A percentile compares a stretch with the other conserved stretches of the same genome.
These are phyloP conservation scores for Millerago galiae DNA, from an alignment of 805 yeast genomes.

Conservation along the genomic window DNA sequence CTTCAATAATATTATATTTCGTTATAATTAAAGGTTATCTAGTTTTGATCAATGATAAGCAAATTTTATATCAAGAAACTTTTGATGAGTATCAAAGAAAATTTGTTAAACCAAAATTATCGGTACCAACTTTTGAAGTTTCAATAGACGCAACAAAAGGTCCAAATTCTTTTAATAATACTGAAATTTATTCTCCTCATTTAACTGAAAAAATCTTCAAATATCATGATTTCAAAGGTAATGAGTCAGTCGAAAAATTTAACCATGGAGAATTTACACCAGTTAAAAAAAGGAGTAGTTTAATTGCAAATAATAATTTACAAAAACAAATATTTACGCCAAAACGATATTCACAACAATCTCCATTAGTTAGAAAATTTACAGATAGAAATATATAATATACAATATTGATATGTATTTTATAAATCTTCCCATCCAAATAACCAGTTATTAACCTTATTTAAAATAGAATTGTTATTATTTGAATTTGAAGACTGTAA, in stretches of 20 bases:
- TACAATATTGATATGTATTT: not conserved
- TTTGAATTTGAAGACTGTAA: not conserved
- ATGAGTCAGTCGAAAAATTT: constrained; percentile 26
- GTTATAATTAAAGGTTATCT: constrained; percentile 39
- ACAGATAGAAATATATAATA: not conserved
- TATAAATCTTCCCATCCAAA: constrained; percentile 51
- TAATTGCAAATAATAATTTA: not conserved
- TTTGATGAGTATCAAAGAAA: constrained; percentile 58
- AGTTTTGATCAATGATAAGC: constrained; percentile 48
- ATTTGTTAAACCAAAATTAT: constrained; percentile 51
- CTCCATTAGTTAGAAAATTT: constrained; percentile 18
- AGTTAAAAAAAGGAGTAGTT: constrained; percentile 15
- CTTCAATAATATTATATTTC: constrained; percentile 33
- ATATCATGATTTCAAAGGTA: constrained; percentile 38
- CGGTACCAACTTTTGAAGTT: constrained; percentile 50
- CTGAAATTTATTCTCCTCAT: constrained; percentile 27
- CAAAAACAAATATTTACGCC: constrained; percentile 11
- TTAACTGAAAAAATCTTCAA: constrained; percentile 36
- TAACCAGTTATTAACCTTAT: constrained; percentile 38
- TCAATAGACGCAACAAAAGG: constrained; percentile 49
- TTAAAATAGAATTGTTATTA: constrained; percentile 21
- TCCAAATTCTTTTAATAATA: constrained; percentile 19
- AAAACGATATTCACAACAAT: constrained; percentile 16
- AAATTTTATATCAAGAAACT: constrained; percentile 51
- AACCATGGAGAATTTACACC: constrained; percentile 27